A percentile compares a stretch with the other conserved stretches of the same genome.
Conservation (phyloP, 1,284 basidiomycete species). For the Microstroma glucosiphilum region DNA sequence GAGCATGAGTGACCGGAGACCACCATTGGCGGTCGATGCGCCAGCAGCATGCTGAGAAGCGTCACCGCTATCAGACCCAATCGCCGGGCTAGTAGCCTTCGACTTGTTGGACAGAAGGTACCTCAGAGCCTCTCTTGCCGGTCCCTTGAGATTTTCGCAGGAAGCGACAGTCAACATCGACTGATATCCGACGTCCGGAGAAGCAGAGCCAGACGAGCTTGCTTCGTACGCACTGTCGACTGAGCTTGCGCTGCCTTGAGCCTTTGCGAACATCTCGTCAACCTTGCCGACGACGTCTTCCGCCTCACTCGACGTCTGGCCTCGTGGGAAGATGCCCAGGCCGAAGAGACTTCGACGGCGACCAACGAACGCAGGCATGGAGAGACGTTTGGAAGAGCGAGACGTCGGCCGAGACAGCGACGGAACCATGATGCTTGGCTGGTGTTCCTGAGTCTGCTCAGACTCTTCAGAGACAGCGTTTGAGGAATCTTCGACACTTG, state of each 20-base stretch:
- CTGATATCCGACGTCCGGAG: background rate
- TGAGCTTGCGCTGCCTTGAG: background rate
- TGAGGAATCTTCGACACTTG: background rate
- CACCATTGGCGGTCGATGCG: background rate
- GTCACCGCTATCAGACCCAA: background rate
- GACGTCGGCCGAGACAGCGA: background rate
- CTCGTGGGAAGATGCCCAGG: background rate
- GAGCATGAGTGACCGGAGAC: slow-evolving; percentile 1
- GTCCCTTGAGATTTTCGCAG: background rate
- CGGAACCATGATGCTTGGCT: background rate
- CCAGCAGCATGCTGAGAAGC: background rate
- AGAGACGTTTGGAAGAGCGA: background rate
- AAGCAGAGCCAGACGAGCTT: background rate
- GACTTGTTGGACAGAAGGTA: slow-evolving; percentile 6
- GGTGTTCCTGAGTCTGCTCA: background rate
- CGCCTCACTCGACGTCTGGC: background rate
- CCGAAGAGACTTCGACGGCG: background rate
- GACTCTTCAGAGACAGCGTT: background rate
- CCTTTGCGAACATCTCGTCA: background rate
- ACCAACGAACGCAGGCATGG: background rate
- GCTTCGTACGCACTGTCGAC: background rate
- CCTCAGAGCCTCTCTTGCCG: background rate
- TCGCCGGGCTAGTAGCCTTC: background rate
- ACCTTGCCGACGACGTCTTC: slow-evolving; percentile 7
- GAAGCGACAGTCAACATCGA: background rate